Percentiles rank a stretch among this genome's conserved stretches.
Conservation (phyloP, 2,329 filamentous ascomycete genomes). For the Aspergillus proliferans region DNA sequence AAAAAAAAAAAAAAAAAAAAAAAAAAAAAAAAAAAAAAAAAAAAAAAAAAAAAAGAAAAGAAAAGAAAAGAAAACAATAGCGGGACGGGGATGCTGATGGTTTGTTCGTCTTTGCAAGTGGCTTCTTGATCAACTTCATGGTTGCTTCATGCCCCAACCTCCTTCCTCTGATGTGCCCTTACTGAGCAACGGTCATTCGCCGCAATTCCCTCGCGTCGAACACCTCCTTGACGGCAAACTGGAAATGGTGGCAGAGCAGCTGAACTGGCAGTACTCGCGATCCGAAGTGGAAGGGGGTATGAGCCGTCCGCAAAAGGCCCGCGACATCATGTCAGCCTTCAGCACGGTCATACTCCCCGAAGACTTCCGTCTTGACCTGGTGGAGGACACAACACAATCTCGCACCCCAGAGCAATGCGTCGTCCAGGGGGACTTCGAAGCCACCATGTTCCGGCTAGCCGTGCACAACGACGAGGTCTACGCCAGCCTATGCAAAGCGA, state of each 20-base stretch:
- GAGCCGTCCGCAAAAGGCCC: constrained; percentile 33
- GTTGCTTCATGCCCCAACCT: constrained; percentile 24
- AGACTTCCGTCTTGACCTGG: constrained; percentile 37
- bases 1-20: too few relatives aligned
- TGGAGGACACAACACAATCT: constrained; percentile 26
- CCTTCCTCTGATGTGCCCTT: constrained; percentile 24
- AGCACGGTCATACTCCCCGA: constrained; percentile 33
- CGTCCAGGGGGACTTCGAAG: constrained; percentile 39
- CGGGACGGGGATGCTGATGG: not conserved
- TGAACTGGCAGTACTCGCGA: constrained; percentile 31
- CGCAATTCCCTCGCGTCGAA: constrained; percentile 24
- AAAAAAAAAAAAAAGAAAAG: not conserved
- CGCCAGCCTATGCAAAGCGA: constrained; percentile 35
- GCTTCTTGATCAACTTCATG: constrained; percentile 37
- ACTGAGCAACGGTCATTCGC: constrained; percentile 26
- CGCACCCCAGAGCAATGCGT: constrained; percentile 38
- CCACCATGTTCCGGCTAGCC: constrained; percentile 41
- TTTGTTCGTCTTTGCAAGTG: constrained; percentile 24
- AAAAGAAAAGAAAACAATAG: not conserved
- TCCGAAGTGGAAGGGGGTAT: constrained; percentile 23
- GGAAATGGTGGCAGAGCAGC: constrained; percentile 24
- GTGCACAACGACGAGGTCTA: constrained; percentile 40
- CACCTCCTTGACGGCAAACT: constrained; percentile 27
- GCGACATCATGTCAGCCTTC: constrained; percentile 44
- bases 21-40: too few relatives aligned